A percentile compares a stretch with the other conserved stretches of the same genome.
Evolutionary conservation across 139 green algal species (phyloP).

Genomic region (Choricystis sp.): DNA sequence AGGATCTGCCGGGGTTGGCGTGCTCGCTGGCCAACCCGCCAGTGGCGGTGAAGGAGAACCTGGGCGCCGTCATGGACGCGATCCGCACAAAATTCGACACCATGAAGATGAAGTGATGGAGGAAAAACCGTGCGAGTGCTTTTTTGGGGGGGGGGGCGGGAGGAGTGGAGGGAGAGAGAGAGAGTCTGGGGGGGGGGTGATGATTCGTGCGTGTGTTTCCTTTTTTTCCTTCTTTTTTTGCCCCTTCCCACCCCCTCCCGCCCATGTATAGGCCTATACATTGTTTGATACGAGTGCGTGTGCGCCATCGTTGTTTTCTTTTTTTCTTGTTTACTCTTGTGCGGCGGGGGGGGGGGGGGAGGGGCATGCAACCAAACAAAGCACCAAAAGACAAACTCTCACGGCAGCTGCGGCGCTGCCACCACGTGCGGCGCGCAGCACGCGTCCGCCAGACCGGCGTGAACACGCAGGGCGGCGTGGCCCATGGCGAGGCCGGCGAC

Average conservation of each 20-base stretch:
- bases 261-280: no score
- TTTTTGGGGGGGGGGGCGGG: slow-evolving; percentile 1
- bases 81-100: slow-evolving; percentile 36
- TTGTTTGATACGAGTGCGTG: no score
- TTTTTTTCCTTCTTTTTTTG: not conserved
- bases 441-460: not conserved
- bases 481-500: not conserved
- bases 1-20: slow-evolving; percentile 54
- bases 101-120: not conserved
- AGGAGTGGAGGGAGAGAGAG: not conserved
- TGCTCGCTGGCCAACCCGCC: slow-evolving; percentile 85
- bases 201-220: not conserved
- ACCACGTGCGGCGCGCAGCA: not conserved
- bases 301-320: no score
- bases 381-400: no score
- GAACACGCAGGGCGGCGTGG: not conserved
- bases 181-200: not conserved
- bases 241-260: not conserved
- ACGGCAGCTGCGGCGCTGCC: no score
- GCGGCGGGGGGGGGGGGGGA: no score
- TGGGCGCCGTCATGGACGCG: slow-evolving; percentile 88
- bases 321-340: not conserved
- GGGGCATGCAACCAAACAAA: no score
- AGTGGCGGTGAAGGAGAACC: slow-evolving; percentile 71
- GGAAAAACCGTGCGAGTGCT: not conserved